These are phyloP conservation scores for Xylaria palmicola DNA, from an alignment of 495 filamentous ascomycete genomes.

Conservation along the genomic window DNA sequence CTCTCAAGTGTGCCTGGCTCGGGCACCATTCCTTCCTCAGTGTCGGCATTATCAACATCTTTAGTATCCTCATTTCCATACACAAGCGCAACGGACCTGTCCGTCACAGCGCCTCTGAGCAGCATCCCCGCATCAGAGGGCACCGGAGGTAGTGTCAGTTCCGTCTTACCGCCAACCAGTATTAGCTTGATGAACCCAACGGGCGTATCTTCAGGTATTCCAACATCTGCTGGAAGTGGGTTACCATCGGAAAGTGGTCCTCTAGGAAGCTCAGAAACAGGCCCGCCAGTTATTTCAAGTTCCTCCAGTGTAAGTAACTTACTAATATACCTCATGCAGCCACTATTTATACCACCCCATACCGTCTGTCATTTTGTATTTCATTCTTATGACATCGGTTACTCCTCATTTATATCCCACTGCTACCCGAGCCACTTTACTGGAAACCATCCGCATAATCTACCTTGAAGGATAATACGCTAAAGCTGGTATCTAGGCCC, in stretches of 20 bases:
- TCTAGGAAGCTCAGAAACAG: background rate
- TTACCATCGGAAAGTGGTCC: background rate
- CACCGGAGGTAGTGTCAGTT: background rate
- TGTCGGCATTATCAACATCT: background rate
- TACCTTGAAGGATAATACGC: background rate
- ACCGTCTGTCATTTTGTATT: background rate
- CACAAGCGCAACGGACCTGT: background rate
- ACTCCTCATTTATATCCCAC: background rate
- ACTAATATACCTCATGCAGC: background rate
- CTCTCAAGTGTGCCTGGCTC: background rate
- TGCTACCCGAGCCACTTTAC: background rate
- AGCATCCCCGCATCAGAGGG: background rate
- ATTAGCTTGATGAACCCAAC: background rate
- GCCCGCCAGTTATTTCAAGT: background rate
- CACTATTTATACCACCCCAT: too few species aligned
- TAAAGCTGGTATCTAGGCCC: background rate
- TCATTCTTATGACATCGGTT: too few species aligned
- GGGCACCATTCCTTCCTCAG: background rate
- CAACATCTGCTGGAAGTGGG: background rate
- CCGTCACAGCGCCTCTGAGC: background rate
- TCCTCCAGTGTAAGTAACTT: slow-evolving; percentile 1
- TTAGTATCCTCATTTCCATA: background rate
- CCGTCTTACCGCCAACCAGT: background rate
- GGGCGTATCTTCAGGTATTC: background rate
- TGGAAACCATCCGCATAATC: background rate